Evolutionary conservation across 345 rosid species (phyloP), one percentile per base, ranked within the genome.

Genomic region (Arabis hirsuta): DNA sequence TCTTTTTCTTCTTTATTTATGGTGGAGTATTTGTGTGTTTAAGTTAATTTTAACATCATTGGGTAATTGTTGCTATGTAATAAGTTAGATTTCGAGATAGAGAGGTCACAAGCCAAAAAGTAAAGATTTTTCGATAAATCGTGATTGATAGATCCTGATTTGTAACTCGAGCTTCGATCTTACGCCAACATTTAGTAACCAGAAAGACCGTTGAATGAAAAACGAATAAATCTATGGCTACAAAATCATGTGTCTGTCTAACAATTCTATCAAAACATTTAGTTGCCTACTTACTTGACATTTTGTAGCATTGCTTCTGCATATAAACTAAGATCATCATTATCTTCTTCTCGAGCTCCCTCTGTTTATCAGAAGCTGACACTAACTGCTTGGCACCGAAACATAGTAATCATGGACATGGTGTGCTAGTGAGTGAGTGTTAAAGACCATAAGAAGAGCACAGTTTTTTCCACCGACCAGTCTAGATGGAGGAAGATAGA

Each of bases 201-300:
- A 42, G 29, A 48, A 43, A 51, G 19, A 53, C 29, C 20, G 9
- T 48, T 14, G 12, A 47, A 47, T 31, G 27, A 44, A 20, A 51
- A 53, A 8, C 9, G 8, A 41, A 7, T 59, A 43, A 42, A 51
- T 59, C 73, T 59, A 67, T 32, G 69, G 56, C 73, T 67, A 41
- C 73, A 74, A 75, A 75, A 75, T 68, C 79, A 75, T 36, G 64
- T 62, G 56, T 68, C 65, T 64, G 56, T 36, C 69, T 54, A 44
- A 61, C 56, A 54, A 12, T 56, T 52, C 57, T 64, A 55, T 53
- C 64, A 68, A 8, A 44, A 32, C 14, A 53, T 56, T 41, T 51
- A 43, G 13, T 34, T 74, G 6, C 32, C 67, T 59, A 60, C 68
- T 60, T 67, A 55, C 65, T 73, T 22, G 20, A 54, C 52, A 41